Conservation (phyloP, 1,284 basidiomycete genomes). For the Fereydounia khargensis region DNA sequence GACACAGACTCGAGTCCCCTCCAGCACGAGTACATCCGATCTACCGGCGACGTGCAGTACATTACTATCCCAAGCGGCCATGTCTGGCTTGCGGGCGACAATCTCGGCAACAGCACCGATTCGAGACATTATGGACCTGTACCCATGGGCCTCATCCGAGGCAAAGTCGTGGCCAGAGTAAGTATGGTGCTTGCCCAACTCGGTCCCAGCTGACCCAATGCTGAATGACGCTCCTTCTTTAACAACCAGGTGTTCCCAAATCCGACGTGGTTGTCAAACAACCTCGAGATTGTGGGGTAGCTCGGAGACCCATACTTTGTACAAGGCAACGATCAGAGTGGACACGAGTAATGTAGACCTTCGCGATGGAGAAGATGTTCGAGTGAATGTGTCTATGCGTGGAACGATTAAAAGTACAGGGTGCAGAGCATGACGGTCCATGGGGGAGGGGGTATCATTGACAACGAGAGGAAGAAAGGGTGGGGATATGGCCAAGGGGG, state of each 20-base stretch:
- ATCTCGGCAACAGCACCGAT: conserved; percentile 77
- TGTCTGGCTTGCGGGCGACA: conserved; percentile 91
- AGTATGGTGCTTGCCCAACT: conserved; percentile 28
- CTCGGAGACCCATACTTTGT: too few species aligned
- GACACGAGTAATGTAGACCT: background rate
- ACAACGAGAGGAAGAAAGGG: too few species aligned
- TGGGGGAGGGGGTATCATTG: too few species aligned
- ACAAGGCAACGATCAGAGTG: background rate
- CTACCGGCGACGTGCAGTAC: conserved; percentile 28
- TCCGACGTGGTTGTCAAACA: conserved; percentile 14
- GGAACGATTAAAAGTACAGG: background rate
- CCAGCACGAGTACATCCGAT: conserved; percentile 10
- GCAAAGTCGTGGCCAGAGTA: conserved; percentile 75
- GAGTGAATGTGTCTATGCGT: background rate
- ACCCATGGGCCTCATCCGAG: conserved; percentile 75
- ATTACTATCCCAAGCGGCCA: conserved; percentile 36
- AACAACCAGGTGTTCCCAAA: conserved; percentile 21
- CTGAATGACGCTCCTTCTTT: too few species aligned
- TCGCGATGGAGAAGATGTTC: background rate
- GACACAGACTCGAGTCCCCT: background rate
- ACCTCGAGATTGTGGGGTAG: background rate
- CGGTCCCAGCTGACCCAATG: background rate
- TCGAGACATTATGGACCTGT: conserved; percentile 89
- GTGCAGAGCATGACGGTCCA: background rate
- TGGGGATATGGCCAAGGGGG: too few species aligned